Evolutionary conservation across 352 stramenopile genomes (phyloP), one percentile per base, ranked within the genome.

Genomic region (Phytophthora boehmeriae): DNA sequence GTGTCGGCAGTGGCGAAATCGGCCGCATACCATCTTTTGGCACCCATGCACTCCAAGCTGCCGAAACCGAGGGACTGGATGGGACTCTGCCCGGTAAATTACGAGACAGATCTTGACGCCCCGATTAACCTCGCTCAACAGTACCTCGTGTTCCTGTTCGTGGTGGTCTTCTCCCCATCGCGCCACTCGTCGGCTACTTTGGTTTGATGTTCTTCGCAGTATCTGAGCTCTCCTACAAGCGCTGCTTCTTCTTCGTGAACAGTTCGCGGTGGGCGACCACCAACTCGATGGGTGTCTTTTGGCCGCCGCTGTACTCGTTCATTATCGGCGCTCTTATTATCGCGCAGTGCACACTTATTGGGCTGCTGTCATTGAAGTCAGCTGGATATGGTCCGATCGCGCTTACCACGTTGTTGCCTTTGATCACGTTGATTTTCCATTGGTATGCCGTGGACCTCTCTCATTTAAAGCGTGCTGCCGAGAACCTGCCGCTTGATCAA

Each of bases 91-190:
- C 80, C 77, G 23, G 57, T 90, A 34, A 86, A 85, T 52, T 80
- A 70, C 27, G 57, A 74, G 30, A 76, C 71, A 10, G 73, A 83
- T 47, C 67, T 93, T 23, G 80, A 90, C 39, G 55, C 82, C 23
- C 71, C 82, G 11, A 82, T 76, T 49, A 78, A 78, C 38, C 54
- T 93, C 13, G 80, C 82, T 8, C 75, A 92, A 59, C 74, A 86
- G 41, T 93, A 82, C 57, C 71, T 92, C 38, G 77, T 93, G 27
- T 85, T 93, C 30, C 53, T 93, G 46, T 70, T 93, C 17, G 75
- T 89, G 53, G 61, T 93, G 43, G 82, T 88, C 14, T 93, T 91
- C 45, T 68, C 82, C 71, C 82, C 17, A 89, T 93, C 41, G 82
- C 84, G n/a, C 84, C 84, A 54, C 72, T 93, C 13, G 70, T 93